Evolutionary conservation across 1,284 basidiomycete species (phyloP).

Genomic region (Irpex sp.): DNA sequence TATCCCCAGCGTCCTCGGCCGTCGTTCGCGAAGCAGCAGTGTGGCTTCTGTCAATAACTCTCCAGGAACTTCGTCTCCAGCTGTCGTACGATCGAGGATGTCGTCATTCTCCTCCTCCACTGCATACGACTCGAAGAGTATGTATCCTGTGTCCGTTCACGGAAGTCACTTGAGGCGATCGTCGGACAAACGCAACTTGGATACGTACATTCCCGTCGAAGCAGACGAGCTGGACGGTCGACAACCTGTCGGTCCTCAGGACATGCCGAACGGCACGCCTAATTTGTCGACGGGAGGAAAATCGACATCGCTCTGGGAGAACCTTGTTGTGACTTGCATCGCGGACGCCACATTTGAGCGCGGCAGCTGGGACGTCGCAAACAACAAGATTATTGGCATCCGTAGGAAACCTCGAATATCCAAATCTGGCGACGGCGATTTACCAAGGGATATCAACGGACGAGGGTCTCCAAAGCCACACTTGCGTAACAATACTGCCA

Average conservation of each 20-base stretch:
- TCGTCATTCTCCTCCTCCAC: constrained; percentile 32
- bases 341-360: constrained; percentile 63
- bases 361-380: constrained; percentile 68
- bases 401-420: constrained; percentile 55
- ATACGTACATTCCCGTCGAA: constrained; percentile 46
- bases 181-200: constrained; percentile 60
- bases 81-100: constrained; percentile 41
- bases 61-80: constrained; percentile 39
- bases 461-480: constrained; percentile 15
- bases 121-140: constrained; percentile 38
- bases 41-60: constrained; percentile 44
- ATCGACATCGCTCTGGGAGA: constrained; percentile 43
- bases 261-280: constrained; percentile 24
- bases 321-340: constrained; percentile 49
- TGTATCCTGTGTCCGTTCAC: constrained; percentile 76
- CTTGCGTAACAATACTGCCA: constrained; percentile 18
- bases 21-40: constrained; percentile 59
- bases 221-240: constrained; percentile 36
- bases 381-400: constrained; percentile 57
- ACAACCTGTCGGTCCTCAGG: constrained; percentile 34
- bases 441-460: constrained; percentile 20
- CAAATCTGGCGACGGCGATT: constrained; percentile 21
- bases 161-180: constrained; percentile 68
- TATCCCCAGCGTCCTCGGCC: constrained; percentile 39
- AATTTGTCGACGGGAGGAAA: constrained; percentile 21